Evolutionary conservation across 768 basidiomycete genomes (phyloP), one percentile per base, ranked within the genome.

Genomic region (Pleurotus sapidus): DNA sequence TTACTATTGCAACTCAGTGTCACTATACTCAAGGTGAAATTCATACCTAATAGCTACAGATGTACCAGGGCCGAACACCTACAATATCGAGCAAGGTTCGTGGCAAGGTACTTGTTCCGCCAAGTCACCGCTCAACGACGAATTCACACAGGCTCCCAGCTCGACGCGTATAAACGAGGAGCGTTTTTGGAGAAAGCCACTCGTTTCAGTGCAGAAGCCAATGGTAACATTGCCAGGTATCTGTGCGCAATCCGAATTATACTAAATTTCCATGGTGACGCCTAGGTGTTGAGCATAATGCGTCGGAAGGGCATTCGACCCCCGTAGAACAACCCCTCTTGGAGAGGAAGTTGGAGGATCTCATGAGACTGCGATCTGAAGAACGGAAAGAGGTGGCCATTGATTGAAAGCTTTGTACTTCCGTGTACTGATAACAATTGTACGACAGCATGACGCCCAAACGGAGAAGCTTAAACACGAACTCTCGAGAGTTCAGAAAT

Each of bases 361-460:
- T 89, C 5, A 84, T 89, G 70, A 71, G 68, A 55, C 67, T 84
- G n/a, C 86, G 87, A 63, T 69, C 75, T 39, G 86, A 89, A 3
- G 81, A 79, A 57, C 90, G 88, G 79, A 85, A 80, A 74, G 57
- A 74, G 48, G 89, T 89, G 65, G 61, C 45, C 34, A 12, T 47
- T 12, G 20, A 14, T 17, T n/a, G 12, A 23, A 17, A 11, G 30
- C 11, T 38, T 14, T 46, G 23, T 46, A 25, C 39, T 7, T n/a
- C 46, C 46, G n/a, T 51, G 50, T 49, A 49, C 25, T 57, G 23
- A 49, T 43, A 4, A 24, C 48, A 6, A 18, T 7, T 27, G 30
- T 4, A 11, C 30, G 3, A 27, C 58, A 91, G 90, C 83, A 88
- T 64, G 79, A 79, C 64, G 69, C 70, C 2, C 84, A 89, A 59